A percentile compares a stretch with the other conserved stretches of the same genome.
Evolutionary conservation across 768 basidiomycete species (phyloP).

Genomic region (Suillus bovinus): DNA sequence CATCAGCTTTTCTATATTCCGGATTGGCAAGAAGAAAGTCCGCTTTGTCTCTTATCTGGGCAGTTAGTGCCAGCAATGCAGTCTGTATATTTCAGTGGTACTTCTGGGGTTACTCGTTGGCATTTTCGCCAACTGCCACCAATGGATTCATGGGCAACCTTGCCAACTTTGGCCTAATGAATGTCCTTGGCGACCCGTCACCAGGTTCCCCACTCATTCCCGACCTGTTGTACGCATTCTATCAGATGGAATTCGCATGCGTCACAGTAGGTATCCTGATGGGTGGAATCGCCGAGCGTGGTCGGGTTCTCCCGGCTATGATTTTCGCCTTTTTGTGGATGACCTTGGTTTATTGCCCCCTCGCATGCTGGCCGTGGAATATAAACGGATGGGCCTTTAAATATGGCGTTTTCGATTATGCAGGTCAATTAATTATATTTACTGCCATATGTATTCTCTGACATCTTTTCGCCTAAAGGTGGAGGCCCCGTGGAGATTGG

Average conservation of each 20-base stretch:
- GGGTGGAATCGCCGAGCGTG: constrained; percentile 85
- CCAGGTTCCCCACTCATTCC: constrained; percentile 83
- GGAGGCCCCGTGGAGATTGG: constrained; percentile 90
- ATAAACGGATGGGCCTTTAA: constrained; percentile 81
- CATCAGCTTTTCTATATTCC: constrained; percentile 68
- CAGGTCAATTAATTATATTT: constrained; percentile 44
- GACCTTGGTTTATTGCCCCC: constrained; percentile 84
- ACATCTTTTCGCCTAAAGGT: constrained; percentile 39
- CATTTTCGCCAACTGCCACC: constrained; percentile 76
- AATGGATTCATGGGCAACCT: constrained; percentile 83
- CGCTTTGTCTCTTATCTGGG: constrained; percentile 75
- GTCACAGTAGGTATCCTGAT: constrained; percentile 77
- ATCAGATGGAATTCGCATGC: constrained; percentile 85
- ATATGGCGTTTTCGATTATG: constrained; percentile 87
- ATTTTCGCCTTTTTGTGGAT: constrained; percentile 83
- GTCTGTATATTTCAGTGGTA: constrained; percentile 83
- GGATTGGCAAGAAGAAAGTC: constrained; percentile 71
- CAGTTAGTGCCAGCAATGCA: constrained; percentile 69
- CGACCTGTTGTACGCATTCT: constrained; percentile 80
- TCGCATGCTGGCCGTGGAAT: constrained; percentile 87
- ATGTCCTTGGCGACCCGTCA: constrained; percentile 70
- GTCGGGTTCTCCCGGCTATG: constrained; percentile 79
- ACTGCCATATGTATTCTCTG: background rate
- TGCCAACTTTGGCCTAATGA: constrained; percentile 70
- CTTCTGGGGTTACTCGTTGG: constrained; percentile 81